These are phyloP conservation scores for Infundibulicybe gibba DNA, from an alignment of 768 basidiomycete genomes.

Conservation along the genomic window DNA sequence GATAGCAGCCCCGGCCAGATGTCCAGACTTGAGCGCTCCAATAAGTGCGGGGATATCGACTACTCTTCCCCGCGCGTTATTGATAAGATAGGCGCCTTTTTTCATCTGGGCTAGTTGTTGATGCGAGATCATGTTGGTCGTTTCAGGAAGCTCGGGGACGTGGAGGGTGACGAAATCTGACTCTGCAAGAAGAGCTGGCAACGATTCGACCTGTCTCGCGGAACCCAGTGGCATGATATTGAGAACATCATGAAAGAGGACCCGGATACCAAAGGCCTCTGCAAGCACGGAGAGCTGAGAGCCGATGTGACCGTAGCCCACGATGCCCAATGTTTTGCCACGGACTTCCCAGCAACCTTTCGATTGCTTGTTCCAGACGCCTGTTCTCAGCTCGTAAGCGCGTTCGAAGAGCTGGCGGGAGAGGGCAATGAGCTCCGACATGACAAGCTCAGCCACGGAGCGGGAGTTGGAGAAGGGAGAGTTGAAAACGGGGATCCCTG, in stretches of 20 bases:
- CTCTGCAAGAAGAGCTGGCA: conserved; percentile 66
- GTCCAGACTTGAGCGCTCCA: conserved; percentile 75
- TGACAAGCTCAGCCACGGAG: conserved; percentile 97
- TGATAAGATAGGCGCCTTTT: conserved; percentile 91
- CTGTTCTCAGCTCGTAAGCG: conserved; percentile 79
- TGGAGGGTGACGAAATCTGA: conserved; percentile 96
- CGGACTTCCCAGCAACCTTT: conserved; percentile 98
- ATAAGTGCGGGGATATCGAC: conserved; percentile 94
- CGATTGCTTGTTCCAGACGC: conserved; percentile 98
- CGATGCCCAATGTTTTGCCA: conserved; percentile 96
- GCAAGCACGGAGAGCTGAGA: conserved; percentile 95
- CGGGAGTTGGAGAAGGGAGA: conserved; percentile 99
- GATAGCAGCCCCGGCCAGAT: conserved; percentile 83
- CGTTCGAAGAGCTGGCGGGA: conserved; percentile 94
- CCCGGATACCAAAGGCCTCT: conserved; percentile 93
- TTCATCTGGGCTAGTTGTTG: conserved; percentile 88
- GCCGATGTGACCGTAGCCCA: conserved; percentile 99
- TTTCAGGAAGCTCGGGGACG: conserved; percentile 95
- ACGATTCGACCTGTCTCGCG: conserved; percentile 84
- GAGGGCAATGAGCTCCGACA: conserved; percentile 89
- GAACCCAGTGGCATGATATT: conserved; percentile 98
- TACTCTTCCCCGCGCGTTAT: conserved; percentile 95
- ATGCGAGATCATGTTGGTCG: conserved; percentile 86
- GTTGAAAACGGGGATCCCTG: conserved; percentile 98
- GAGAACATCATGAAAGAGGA: conserved; percentile 92